These are phyloP conservation scores for Eucalyptus albens DNA, from an alignment of 345 rosid species.

Conservation along the genomic window DNA sequence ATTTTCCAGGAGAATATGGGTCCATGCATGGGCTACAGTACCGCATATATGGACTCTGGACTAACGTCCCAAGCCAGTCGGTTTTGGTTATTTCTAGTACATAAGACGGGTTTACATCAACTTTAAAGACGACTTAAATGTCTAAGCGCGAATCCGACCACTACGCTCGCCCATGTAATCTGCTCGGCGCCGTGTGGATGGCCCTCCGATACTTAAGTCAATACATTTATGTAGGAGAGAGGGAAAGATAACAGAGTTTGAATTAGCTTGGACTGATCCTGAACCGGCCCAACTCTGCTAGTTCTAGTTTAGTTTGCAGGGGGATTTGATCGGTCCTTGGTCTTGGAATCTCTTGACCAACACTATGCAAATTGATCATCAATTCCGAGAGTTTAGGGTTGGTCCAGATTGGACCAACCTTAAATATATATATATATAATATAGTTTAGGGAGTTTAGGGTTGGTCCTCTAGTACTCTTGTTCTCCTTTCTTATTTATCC, in stretches of 20 bases:
- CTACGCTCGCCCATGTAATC: neutral
- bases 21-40: neutral
- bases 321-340: accelerated
- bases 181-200: neutral
- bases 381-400: accelerated
- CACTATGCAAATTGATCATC: neutral
- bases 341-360: neutral
- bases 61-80: neutral
- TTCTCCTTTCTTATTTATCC: neutral
- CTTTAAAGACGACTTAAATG: too few relatives aligned
- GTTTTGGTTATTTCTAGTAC: neutral
- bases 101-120: neutral
- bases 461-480: too few relatives aligned
- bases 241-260: neutral
- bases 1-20: neutral
- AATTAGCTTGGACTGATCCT: accelerated
- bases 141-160: neutral
- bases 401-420: accelerated
- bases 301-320: accelerated
- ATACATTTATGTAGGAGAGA: neutral
- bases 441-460: too few relatives aligned
- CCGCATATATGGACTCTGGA: neutral
- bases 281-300: accelerated
- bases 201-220: neutral
- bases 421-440: too few relatives aligned